Base-by-base conservation (phyloP, 192 early-diverging fungal species). In the Gryganskiella cystojenkinii region DNA sequence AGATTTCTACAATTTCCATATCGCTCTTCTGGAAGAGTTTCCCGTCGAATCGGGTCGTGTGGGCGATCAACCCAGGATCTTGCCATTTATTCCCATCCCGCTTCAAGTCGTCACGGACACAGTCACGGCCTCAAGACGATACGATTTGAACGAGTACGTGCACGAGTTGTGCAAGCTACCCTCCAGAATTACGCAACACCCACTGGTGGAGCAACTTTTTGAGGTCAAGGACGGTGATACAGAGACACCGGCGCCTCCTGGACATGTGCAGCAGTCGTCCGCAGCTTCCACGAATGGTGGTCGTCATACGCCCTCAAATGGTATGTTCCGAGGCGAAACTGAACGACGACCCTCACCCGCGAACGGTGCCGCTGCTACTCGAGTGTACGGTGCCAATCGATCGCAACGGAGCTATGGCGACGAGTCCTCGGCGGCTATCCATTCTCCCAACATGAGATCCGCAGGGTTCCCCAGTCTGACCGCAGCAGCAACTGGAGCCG, bases 1-100 rank as follows among this genome's bases (percentile, higher is more conserved):
- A 60, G 91, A 94, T 75, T 91, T 94, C 83, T 90, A 92, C 67
- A 84, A 88, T 66, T 91, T 92, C 63, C 92, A 92, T 71, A 91
- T 90, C 71, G 83, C 85, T 56, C 80, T 94, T n/a, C 68, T 89
- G 56, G 83, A 92, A 43, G 71, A 83, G 46, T 94, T 90, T 73
- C 91, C 88, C 14, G 80, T 75, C 20, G 90, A 91, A 70, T 89
- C 90, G 42, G 89, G 89, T 19, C 87, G 86, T 34, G 75, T 67
- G 24, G 85, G 81, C 27, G 71, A 85, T 27, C 73, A 85, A 40
- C 73, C 73, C 20, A 50, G 89, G 17, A 90, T 87, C 59, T 64
- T 92, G 68, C 80, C 90, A 62, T 90, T 88, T 79, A 87, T 90
- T 87, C 88, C 90, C 61, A 85, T 89, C 46, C 83, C 92, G 59